Base-by-base conservation (phyloP, 1,139 yeast genomes). In the Casaregolazyma lundiana region DNA sequence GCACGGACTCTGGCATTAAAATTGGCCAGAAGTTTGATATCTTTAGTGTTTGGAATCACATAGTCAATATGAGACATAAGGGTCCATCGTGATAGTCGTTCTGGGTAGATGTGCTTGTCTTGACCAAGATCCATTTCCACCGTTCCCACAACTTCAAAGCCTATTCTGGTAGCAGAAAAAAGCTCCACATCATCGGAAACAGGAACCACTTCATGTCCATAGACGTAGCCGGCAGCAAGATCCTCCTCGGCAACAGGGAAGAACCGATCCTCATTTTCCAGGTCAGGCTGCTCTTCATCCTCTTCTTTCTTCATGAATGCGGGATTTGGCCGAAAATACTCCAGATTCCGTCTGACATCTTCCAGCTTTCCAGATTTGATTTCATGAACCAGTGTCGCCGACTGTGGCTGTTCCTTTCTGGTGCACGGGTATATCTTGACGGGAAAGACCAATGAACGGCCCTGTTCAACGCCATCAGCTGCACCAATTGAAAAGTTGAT, bases 371-470 rank as follows among this genome's bases (percentile, higher is more conserved):
- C 37, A 6, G 9, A 15, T 5, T 52, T 49, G 11, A 48, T 52
- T 11, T 64, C 61, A 38, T 66, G 68, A 3, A 77, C 67, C 1
- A 66, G 50, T 2, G 66, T 60, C 0, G 69, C 60, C 9, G 65
- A 59, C 4, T 80, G 43, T 13, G 37, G 43, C 11, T 30, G 36
- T 7, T 16, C 83, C 1, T 64, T 57, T 51, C 80, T 77, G 0
- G 77, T 75, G 4, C 84, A 83, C 0, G 92, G 86, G 55, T 68
- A 85, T 0, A 84, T 80, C 53, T 82, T 87, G 0, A 84, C 81
- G 15, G 66, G 64, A n/a, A 60, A 55, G 4, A 51, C 51, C 18
- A 59, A 24, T 4, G 55, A 51, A 8, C 56, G 54, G 1, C 49
- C 39, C 2, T 49, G 52, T 6, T 54, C 54, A 17, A 51, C 53